A percentile compares a stretch with the other conserved stretches of the same genome.
Conservation (phyloP, 2,329 filamentous ascomycete genomes). For the Fusarium nematophilum region DNA sequence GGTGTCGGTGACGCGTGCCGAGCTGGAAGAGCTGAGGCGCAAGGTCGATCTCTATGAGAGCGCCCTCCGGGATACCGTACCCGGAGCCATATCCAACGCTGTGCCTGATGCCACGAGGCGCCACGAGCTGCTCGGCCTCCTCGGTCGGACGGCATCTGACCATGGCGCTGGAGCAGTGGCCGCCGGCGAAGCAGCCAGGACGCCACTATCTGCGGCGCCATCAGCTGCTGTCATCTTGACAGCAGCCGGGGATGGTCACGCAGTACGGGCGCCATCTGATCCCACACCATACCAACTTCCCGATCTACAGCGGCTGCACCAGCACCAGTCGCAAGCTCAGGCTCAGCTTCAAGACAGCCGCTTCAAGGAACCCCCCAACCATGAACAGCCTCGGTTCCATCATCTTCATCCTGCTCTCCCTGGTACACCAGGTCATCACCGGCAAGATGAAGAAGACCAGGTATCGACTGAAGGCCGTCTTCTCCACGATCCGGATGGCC, state of each 20-base stretch:
- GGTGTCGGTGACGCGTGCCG: conserved; percentile 54
- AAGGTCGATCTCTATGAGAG: conserved; percentile 55
- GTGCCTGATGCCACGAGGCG: conserved; percentile 47
- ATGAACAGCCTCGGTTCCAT: conserved; percentile 15
- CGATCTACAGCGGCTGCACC: conserved; percentile 26
- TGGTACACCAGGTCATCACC: conserved; percentile 9
- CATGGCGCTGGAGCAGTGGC: conserved; percentile 10
- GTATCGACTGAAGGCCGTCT: conserved; percentile 52
- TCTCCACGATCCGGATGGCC: conserved; percentile 58
- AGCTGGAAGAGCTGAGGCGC: conserved; percentile 55
- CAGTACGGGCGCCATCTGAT: conserved; percentile 11
- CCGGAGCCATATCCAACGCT: conserved; percentile 34
- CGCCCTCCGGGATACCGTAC: conserved; percentile 51
- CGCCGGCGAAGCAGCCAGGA: conserved; percentile 15
- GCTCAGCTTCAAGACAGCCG: conserved; percentile 21
- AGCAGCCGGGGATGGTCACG: conserved; percentile 12
- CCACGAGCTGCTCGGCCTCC: conserved; percentile 47
- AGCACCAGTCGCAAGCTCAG: conserved; percentile 15
- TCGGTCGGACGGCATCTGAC: conserved; percentile 36
- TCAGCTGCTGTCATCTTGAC: not conserved
- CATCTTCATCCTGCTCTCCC: conserved; percentile 10
- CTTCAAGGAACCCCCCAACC: conserved; percentile 13
- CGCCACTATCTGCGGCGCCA: conserved; percentile 2
- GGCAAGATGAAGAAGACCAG: conserved; percentile 40
- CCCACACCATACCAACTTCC: conserved; percentile 30